Evolutionary conservation across 495 filamentous ascomycete species (phyloP).

Genomic region (Penicillium subrubescens): DNA sequence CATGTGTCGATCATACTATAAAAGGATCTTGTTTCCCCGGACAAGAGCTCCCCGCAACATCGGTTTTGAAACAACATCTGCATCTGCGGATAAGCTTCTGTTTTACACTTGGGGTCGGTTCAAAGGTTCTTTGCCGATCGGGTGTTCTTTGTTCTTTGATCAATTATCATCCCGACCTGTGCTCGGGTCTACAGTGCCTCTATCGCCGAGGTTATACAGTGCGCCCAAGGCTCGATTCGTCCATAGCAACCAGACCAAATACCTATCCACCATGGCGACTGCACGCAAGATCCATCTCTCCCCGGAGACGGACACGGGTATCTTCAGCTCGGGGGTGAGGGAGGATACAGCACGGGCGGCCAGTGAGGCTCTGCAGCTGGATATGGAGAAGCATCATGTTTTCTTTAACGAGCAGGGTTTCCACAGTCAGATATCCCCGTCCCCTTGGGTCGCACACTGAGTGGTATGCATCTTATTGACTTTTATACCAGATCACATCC

Average conservation of each 20-base stretch:
- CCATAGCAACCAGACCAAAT: background rate
- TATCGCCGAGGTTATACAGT: background rate
- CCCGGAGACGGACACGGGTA: constrained; percentile 54
- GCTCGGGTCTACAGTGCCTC: background rate
- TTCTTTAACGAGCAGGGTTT: constrained; percentile 73
- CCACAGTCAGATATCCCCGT: constrained; percentile 55
- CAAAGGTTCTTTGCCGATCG: background rate
- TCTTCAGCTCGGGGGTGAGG: constrained; percentile 55
- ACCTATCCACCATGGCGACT: constrained; percentile 57
- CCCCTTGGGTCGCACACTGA: background rate
- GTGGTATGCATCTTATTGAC: constrained; percentile 10
- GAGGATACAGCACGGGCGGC: constrained; percentile 60
- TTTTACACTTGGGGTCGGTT: background rate
- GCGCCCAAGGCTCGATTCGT: background rate
- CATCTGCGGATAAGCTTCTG: background rate
- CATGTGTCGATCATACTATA: constrained; percentile 4
- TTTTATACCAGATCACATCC: constrained; percentile 57
- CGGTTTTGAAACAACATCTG: background rate
- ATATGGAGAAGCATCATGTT: constrained; percentile 74
- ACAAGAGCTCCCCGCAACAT: background rate
- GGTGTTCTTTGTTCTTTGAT: background rate
- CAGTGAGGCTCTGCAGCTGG: constrained; percentile 70
- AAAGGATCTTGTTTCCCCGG: background rate
- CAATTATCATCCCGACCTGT: background rate
- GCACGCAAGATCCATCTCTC: constrained; percentile 62